Conservation (phyloP, 257 asterid species). For the Jaltomata sinuosa region DNA sequence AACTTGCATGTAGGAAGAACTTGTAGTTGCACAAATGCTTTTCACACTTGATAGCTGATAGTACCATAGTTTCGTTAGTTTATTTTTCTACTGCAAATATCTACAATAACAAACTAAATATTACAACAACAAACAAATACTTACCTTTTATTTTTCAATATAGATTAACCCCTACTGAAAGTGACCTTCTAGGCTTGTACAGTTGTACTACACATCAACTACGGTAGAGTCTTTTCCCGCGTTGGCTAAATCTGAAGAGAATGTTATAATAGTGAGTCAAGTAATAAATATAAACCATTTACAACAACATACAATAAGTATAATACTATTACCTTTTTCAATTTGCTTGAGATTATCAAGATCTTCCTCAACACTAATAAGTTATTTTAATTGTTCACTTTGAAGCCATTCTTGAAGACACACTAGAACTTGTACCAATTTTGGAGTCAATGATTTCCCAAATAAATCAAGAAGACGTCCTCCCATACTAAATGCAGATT, state of each 20-base stretch:
- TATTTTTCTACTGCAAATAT: too few relatives aligned
- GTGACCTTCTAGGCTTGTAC: not conserved
- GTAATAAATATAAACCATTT: not conserved
- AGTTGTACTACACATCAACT: not conserved
- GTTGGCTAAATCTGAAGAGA: not conserved
- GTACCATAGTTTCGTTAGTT: not conserved
- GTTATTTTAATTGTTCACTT: not conserved
- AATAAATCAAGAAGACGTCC: not conserved
- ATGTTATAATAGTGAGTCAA: not conserved
- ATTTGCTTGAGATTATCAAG: not conserved
- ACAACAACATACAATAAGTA: not conserved
- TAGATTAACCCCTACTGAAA: not conserved
- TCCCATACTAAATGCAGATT: not conserved
- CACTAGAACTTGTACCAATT: not conserved
- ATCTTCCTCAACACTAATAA: not conserved
- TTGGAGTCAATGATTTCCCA: not conserved
- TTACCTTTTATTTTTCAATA: too few relatives aligned
- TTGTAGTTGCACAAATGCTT: too few relatives aligned
- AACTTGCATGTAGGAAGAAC: not conserved
- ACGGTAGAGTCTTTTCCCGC: not conserved
- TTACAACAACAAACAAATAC: not conserved
- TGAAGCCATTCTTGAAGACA: not conserved
- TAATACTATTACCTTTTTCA: not conserved
- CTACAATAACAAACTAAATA: not conserved
- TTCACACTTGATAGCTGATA: not conserved